phyloP scores from a whole-genome alignment of 2,329 filamentous ascomycete genomes.

The Pyricularia grisea region DNA sequence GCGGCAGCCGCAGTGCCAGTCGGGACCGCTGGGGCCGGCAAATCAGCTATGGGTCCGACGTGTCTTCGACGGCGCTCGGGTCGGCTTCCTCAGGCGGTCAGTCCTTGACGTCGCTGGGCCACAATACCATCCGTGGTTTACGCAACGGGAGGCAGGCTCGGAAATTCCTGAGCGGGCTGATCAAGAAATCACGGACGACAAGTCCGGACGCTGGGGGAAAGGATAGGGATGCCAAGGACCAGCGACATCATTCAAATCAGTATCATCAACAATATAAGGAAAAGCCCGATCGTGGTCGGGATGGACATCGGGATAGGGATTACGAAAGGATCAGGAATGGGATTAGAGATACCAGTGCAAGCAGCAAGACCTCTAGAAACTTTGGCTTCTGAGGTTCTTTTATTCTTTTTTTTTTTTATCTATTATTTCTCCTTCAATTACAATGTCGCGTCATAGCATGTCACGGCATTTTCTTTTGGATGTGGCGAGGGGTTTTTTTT shows the following conservation, averaged over 20 bases:
- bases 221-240: neutral
- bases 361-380: constrained; percentile 3
- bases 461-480: neutral
- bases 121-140: constrained; percentile 21
- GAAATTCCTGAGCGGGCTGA: constrained; percentile 31
- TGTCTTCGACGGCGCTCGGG: constrained; percentile 9
- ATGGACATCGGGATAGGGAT: constrained; percentile 11
- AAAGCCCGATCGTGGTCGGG: constrained; percentile 10
- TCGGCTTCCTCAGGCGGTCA: neutral
- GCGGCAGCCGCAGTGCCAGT: constrained; percentile 13
- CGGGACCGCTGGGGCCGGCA: constrained; percentile 15
- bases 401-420: neutral
- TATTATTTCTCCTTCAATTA: neutral
- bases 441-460: neutral
- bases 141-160: constrained; percentile 29
- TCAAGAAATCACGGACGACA: constrained; percentile 18
- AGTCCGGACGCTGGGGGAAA: constrained; percentile 17
- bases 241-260: constrained; percentile 3
- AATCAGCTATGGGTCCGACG: constrained; percentile 20
- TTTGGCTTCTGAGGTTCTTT: constrained; percentile 1
- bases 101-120: constrained; percentile 12
- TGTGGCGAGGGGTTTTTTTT: neutral
- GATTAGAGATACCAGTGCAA: constrained; percentile 1
- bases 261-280: constrained; percentile 9
- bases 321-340: constrained; percentile 2